Conservation (phyloP, 495 filamentous ascomycete genomes). For the Penicillium coprophilum region DNA sequence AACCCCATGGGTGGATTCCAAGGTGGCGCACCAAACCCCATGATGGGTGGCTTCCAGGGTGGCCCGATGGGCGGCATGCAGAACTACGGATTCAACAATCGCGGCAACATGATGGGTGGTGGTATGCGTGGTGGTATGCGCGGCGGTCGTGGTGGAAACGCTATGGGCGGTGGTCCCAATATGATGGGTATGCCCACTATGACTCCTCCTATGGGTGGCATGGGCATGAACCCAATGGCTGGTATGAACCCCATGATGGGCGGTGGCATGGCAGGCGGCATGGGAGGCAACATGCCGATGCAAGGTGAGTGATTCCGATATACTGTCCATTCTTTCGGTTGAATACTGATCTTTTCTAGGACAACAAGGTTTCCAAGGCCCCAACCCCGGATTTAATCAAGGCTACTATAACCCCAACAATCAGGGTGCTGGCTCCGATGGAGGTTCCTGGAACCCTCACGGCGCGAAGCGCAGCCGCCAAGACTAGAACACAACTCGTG, state of each 20-base stretch:
- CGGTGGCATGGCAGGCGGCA: slow-evolving; percentile 34
- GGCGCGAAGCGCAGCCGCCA: slow-evolving; percentile 76
- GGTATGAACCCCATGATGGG: slow-evolving; percentile 25
- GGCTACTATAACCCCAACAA: slow-evolving; percentile 53
- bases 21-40: slow-evolving; percentile 46
- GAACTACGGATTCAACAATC: slow-evolving; percentile 56
- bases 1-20: slow-evolving; percentile 56
- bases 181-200: slow-evolving; percentile 56
- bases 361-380: slow-evolving; percentile 61
- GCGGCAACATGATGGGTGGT: slow-evolving; percentile 63
- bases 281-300: slow-evolving; percentile 61
- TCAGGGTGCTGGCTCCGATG: slow-evolving; percentile 46
- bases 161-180: slow-evolving; percentile 47
- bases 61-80: slow-evolving; percentile 57
- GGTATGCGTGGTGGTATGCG: slow-evolving; percentile 74
- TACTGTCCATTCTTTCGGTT: background rate
- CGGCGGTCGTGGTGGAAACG: slow-evolving; percentile 60
- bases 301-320: slow-evolving; percentile 49
- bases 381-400: slow-evolving; percentile 71
- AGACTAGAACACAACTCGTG: slow-evolving; percentile 42
- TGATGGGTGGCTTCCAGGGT: slow-evolving; percentile 61
- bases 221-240: slow-evolving; percentile 56
- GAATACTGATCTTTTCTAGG: slow-evolving; percentile 12
- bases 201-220: slow-evolving; percentile 52
- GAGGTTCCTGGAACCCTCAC: slow-evolving; percentile 76